Evolutionary conservation across 768 basidiomycete species (phyloP).

Genomic region (Pulveroboletus sp.): DNA sequence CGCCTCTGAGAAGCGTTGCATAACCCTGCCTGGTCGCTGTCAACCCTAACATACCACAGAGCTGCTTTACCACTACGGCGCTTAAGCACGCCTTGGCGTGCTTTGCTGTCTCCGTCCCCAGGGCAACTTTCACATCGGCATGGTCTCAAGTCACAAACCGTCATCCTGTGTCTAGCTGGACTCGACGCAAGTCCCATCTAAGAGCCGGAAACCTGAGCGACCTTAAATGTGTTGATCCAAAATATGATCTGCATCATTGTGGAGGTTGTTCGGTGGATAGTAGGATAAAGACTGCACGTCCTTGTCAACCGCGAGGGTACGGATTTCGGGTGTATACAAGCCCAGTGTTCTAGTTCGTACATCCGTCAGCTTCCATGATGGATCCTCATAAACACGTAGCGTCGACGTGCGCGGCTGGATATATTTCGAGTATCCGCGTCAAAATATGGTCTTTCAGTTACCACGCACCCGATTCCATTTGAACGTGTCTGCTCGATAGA

Average conservation of each 20-base stretch:
- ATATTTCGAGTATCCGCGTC: constrained; percentile 9
- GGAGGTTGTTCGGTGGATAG: constrained; percentile 69
- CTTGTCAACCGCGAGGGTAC: constrained; percentile 49
- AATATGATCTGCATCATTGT: constrained; percentile 62
- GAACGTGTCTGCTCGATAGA: not conserved
- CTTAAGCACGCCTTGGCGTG: constrained; percentile 24
- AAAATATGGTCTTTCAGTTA: constrained; percentile 6
- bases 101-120: constrained; percentile 34
- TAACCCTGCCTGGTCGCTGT: constrained; percentile 43
- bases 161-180: constrained; percentile 47
- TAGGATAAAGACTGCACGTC: constrained; percentile 59
- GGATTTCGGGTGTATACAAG: constrained; percentile 64
- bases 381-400: not conserved
- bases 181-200: constrained; percentile 55
- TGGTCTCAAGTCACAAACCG: constrained; percentile 32
- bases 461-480: not conserved
- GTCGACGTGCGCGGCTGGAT: constrained; percentile 13
- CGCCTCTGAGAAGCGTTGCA: constrained; percentile 31
- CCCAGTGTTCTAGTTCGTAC: constrained; percentile 47
- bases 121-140: constrained; percentile 25
- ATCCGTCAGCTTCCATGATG: not conserved
- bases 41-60: constrained; percentile 42
- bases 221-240: constrained; percentile 62
- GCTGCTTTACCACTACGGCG: constrained; percentile 22
- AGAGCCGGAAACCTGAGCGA: constrained; percentile 37